phyloP scores from a whole-genome alignment of 352 stramenopile genomes.

The Peronospora tabacina region DNA sequence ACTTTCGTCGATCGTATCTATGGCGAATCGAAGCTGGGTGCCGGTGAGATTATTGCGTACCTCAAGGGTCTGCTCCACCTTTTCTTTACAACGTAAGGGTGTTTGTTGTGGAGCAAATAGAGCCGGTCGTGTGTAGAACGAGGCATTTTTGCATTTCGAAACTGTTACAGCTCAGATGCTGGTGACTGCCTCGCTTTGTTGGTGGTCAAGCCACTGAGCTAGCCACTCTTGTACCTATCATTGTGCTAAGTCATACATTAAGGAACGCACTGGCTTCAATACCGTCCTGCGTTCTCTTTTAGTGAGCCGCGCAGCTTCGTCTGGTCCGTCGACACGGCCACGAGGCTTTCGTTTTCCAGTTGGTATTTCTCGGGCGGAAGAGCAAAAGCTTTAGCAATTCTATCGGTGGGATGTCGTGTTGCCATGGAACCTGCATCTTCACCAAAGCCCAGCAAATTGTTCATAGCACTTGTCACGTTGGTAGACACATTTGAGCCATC shows the following conservation, averaged over 20 bases:
- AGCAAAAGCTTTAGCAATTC: conserved; percentile 15
- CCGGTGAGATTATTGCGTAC: conserved; percentile 96
- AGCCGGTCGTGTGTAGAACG: conserved; percentile 13
- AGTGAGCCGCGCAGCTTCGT: conserved; percentile 18
- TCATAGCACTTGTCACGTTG: conserved; percentile 14
- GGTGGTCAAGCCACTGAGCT: conserved; percentile 6
- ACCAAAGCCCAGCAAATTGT: conserved; percentile 16
- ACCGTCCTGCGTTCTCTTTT: conserved; percentile 11
- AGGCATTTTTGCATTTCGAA: conserved; percentile 19
- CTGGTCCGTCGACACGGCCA: conserved; percentile 13
- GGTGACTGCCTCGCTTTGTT: conserved; percentile 6
- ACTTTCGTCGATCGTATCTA: conserved; percentile 99
- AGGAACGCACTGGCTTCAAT: conserved; percentile 10
- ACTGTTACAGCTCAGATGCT: conserved; percentile 18
- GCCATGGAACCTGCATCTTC: conserved; percentile 3
- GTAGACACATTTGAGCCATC: conserved; percentile 12
- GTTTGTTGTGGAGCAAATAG: conserved; percentile 3
- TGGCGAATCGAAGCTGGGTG: conserved; percentile 96
- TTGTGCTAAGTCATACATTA: conserved; percentile 21
- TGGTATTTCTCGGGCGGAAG: conserved; percentile 6
- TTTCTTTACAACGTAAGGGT: conserved; percentile 90
- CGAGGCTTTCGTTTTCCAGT: conserved; percentile 13
- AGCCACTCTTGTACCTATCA: conserved; percentile 7
- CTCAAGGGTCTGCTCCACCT: conserved; percentile 92
- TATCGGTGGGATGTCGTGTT: conserved; percentile 10